These are phyloP conservation scores for Didymella keratinophila DNA, from an alignment of 2,329 filamentous ascomycete species.

Conservation along the genomic window DNA sequence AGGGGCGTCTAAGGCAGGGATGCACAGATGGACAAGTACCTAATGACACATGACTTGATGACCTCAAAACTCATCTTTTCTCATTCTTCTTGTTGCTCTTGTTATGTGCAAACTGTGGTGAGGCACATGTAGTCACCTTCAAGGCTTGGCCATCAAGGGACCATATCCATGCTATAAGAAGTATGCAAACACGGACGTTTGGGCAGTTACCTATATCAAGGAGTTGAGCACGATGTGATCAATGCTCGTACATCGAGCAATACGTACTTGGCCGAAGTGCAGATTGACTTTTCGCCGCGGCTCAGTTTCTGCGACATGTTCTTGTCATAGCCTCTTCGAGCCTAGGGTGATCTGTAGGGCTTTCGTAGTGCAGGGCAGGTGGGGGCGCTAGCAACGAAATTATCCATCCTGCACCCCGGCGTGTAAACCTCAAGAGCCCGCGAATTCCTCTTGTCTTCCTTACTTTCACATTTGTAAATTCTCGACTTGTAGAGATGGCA, in stretches of 20 bases:
- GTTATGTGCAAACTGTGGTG: neutral
- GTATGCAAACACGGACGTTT: no score
- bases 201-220: no score
- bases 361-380: conserved; percentile 25
- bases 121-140: no score
- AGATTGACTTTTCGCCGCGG: conserved; percentile 12
- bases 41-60: conserved; percentile 22
- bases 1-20: neutral
- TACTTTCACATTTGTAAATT: conserved; percentile 15
- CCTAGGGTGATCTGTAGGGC: conserved; percentile 17
- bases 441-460: conserved; percentile 12
- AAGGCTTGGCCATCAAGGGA: no score
- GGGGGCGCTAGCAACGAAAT: conserved; percentile 37
- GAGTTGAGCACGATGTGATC: no score
- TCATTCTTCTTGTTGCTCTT: neutral
- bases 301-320: conserved; percentile 11
- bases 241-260: no score
- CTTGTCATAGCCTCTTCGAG: conserved; percentile 20
- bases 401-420: conserved; percentile 29
- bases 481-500: conserved; percentile 32
- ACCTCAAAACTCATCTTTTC: conserved; percentile 2
- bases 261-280: neutral
- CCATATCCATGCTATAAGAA: no score
- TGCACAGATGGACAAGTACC: conserved; percentile 2
- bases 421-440: conserved; percentile 19